Base-by-base conservation (phyloP, 2,329 filamentous ascomycete species). In the Xylaria sp. region DNA sequence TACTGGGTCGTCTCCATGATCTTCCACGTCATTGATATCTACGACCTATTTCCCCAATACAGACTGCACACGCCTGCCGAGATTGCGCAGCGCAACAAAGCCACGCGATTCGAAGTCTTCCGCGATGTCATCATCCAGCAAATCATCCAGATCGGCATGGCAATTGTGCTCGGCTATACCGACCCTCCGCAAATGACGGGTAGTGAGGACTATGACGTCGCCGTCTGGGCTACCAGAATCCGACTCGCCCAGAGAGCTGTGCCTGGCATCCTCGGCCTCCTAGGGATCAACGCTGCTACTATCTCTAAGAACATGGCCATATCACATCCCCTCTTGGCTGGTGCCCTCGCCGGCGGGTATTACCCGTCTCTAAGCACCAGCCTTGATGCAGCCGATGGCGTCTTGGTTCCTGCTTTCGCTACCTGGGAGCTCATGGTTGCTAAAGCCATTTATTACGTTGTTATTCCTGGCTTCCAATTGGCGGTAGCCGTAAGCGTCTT, bases 11-110 rank as follows among this genome's bases (percentile, higher is more conserved):
- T 97, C 39, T 98, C 95, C 23, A 82, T 93, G 79, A 83, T 95
- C 79, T 99, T 97, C 84, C 95, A 98, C 84, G 78, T 90, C 74
- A 90, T 98, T 77, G 96, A 99, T 82, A 85, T 90, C 67, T 90
- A 91, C 82, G 93, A 98, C 80, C 83, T 95, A 46, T 97, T 95
- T 80, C 91, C 94, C 20, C 89, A 97, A 76, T 98, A 98, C 82
- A 92, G 96, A 71, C 86, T 99, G 51, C 96, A 99, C 82, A 98
- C 96, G 0, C 96, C 96, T 15, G 94, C 94, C 62, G 95, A 98
- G 81, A 92, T 98, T 71, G 80, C 90, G 43, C 93, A 93, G 80
- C 89, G 94, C 75, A 98, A 98, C 81, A 93, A 93, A 77, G 95
- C 94, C 62, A 89, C 92, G 56, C 89, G 94, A 71, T 93, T 88